These are phyloP conservation scores for Hawksworthiomyces lignivorus DNA, from an alignment of 2,329 filamentous ascomycete genomes.

Conservation along the genomic window DNA sequence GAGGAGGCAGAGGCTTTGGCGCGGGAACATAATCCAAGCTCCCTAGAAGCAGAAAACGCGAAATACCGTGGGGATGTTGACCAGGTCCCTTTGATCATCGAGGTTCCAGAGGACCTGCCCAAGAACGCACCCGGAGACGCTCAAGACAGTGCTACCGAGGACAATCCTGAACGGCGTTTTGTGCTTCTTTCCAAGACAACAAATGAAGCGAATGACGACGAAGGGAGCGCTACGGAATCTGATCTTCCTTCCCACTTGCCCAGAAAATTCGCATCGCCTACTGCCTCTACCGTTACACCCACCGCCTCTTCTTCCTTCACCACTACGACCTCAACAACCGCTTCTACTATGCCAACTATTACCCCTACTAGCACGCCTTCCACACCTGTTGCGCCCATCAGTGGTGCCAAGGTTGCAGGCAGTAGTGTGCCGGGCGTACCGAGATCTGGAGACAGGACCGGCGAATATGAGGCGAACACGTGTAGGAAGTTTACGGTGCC, in stretches of 20 bases:
- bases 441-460: not conserved
- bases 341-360: conserved; percentile 1
- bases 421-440: no score
- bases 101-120: no score
- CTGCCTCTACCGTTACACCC: not conserved
- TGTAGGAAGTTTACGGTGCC: conserved; percentile 29
- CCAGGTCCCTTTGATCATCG: conserved; percentile 59
- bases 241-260: not conserved
- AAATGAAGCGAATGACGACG: conserved; percentile 10
- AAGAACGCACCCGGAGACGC: no score
- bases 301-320: not conserved
- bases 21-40: conserved; percentile 47
- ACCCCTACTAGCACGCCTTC: conserved; percentile 1
- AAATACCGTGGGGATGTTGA: conserved; percentile 57
- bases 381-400: conserved; percentile 7
- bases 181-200: conserved; percentile 42
- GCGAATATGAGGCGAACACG: conserved; percentile 34
- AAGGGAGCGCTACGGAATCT: not conserved
- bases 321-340: not conserved
- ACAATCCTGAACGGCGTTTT: conserved; percentile 58
- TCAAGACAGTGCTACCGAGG: no score
- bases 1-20: conserved; percentile 58
- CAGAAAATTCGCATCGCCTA: not conserved
- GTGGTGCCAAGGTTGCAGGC: no score
- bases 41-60: conserved; percentile 44